Base-by-base conservation (phyloP, 2,329 filamentous ascomycete species). In the Cytospora piceicola region DNA sequence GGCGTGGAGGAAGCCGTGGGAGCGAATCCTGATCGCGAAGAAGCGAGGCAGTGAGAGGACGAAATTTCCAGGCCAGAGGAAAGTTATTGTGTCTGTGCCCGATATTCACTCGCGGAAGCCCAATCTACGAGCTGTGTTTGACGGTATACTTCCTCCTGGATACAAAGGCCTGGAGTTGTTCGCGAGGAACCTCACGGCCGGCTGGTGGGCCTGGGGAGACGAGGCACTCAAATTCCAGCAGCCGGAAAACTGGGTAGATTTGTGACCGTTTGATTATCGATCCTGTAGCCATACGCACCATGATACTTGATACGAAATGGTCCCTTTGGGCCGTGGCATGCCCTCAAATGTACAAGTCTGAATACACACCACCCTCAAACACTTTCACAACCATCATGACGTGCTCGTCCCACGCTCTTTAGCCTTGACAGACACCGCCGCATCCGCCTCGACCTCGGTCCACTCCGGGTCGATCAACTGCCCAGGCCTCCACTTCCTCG, bases 31-130 rank as follows among this genome's bases (percentile, higher is more conserved):
- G 17, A 78, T 94, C 57, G 90, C 81, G 74, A 74, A 82, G 72
- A 80, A 75, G 55, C 75, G 54, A 1, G 69, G 73, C 68, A 4
- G 54, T 9, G 6, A 57, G 52, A 22, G 73, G 24, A n/a, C 53
- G 24, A 75, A 67, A 49, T 57, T 70, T 42, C 67, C 76, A 2
- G 72, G 82, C 2, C 79, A 77, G 66, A 79, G 77, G 34, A 88
- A 83, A 73, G 85, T 92, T 2, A 80, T 94, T 36, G 75, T 92
- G 11, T 87, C 85, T 1, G 90, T 92, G 27, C 90, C 91, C 1
- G 91, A 94, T 73, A 70, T 92, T 4, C 92, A 95, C 75, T 94
- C 91, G 0, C 80, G 91, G 57, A 95, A 95, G 74, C 92, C 92
- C 4, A 91, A 88, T 71, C 73, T 94, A 63, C 87, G 88, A 67